Conservation (phyloP, 495 filamentous ascomycete species). For the Achaetomiella virescens region DNA sequence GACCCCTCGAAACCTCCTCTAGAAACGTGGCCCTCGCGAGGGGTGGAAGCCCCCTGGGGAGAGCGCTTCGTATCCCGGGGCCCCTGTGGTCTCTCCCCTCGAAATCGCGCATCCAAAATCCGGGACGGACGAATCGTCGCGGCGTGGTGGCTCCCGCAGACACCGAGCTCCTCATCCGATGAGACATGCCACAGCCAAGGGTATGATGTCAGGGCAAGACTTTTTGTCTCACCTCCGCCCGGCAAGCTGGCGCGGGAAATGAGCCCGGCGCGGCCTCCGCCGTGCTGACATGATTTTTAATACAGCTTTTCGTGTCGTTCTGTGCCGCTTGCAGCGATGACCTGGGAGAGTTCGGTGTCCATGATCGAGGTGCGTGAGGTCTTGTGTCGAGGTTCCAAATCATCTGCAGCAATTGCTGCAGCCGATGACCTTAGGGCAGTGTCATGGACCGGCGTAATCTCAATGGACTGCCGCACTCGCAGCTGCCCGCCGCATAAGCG, state of each 20-base stretch:
- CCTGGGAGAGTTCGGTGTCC: too few relatives aligned
- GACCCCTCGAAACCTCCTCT: neutral
- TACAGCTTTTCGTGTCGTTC: too few relatives aligned
- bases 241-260: slow-evolving; percentile 1
- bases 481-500: neutral
- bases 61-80: neutral
- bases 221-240: neutral
- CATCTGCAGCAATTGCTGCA: too few relatives aligned
- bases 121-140: neutral
- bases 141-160: neutral
- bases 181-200: neutral
- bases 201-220: slow-evolving; percentile 2
- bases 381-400: too few relatives aligned
- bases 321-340: too few relatives aligned
- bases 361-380: too few relatives aligned
- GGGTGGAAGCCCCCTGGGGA: neutral
- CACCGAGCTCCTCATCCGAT: neutral
- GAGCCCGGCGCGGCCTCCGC: neutral
- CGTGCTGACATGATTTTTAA: too few relatives aligned
- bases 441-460: too few relatives aligned
- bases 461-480: neutral
- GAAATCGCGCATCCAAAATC: neutral
- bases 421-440: too few relatives aligned
- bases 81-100: neutral
- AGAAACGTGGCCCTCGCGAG: too few relatives aligned